Evolutionary conservation across 345 rosid genomes (phyloP), one percentile per base, ranked within the genome.

Genomic region (Lepidium africanum): DNA sequence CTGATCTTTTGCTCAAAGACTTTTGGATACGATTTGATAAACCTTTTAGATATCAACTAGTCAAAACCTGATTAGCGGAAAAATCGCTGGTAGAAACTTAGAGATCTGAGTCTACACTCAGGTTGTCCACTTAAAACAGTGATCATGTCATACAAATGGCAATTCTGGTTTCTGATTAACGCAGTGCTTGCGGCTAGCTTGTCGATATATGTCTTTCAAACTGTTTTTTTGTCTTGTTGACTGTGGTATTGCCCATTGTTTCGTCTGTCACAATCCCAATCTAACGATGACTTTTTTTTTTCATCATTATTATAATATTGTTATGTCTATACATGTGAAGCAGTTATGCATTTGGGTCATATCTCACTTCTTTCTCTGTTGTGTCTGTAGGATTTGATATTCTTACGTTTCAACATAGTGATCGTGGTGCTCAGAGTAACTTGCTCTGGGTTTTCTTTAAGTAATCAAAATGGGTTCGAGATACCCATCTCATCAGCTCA

Each of bases 401-500:
- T 42, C 54, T 54, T 62, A 6, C 15, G 32, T 55, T 62, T 42
- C 55, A 51, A 7, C 53, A 0, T 7, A 27, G 25, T 63, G 57
- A 23, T 9, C 58, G 12, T 35, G 47, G 49, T 71, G 56, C 27
- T 59, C 61, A 11, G 25, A 36, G 40, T 27, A 11, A 49, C 21
- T 65, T 53, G 27, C 23, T 74, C 78, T 62, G 74, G 70, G 19
- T 39, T 56, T 63, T 55, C 27, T 14, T 14, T 3, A 69, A 62
- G 48, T 61, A 80, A 67, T 62, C 57, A 63, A 82, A 78, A 95
- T 95, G 99, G 99, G 93, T 79, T 89, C 97, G 42, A 84, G 98
- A 41, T 95, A 85, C 89, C 96, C 96, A 72, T 95, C 99, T 63
- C 99, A 95, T 81, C 83, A 91, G 81, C 93, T 91, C 67, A 80